Evolutionary conservation across 768 basidiomycete species (phyloP).

Genomic region (Mycena rebaudengoi): DNA sequence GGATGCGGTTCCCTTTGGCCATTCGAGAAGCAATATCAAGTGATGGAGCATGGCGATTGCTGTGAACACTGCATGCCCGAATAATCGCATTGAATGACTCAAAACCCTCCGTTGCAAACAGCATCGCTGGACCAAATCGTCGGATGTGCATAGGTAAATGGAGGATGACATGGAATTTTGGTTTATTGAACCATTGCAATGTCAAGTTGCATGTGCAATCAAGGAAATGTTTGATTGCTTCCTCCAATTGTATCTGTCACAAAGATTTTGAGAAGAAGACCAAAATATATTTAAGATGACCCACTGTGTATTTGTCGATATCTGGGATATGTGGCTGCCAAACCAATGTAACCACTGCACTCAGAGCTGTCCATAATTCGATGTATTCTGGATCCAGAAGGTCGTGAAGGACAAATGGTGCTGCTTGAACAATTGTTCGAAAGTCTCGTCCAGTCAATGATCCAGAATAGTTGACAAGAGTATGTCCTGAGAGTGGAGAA

Average conservation of each 20-base stretch:
- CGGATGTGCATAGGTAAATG: slow-evolving; percentile 47
- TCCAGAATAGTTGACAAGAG: slow-evolving; percentile 46
- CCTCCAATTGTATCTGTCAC: slow-evolving; percentile 31
- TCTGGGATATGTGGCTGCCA: slow-evolving; percentile 44
- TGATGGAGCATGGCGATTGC: slow-evolving; percentile 41
- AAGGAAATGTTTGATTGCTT: slow-evolving; percentile 46
- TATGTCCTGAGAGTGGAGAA: slow-evolving; percentile 35
- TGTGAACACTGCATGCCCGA: slow-evolving; percentile 30
- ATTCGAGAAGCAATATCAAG: slow-evolving; percentile 27
- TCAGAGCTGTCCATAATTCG: slow-evolving; percentile 44
- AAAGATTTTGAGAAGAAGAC: background rate
- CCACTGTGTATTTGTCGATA: slow-evolving; percentile 43
- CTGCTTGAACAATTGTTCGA: slow-evolving; percentile 35
- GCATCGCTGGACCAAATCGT: slow-evolving; percentile 52
- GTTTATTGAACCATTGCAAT: slow-evolving; percentile 41
- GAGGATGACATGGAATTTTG: slow-evolving; percentile 46
- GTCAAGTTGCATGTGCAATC: slow-evolving; percentile 38
- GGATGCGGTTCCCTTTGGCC: slow-evolving; percentile 26
- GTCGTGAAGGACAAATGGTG: slow-evolving; percentile 46
- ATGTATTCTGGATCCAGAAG: slow-evolving; percentile 37
- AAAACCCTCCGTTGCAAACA: too few species aligned
- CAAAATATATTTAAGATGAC: slow-evolving; percentile 14
- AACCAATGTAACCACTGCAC: slow-evolving; percentile 38
- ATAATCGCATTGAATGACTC: slow-evolving; percentile 49
- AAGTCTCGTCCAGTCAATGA: slow-evolving; percentile 48